Base-by-base conservation (phyloP, 257 asterid species). In the Solanum acaule region DNA sequence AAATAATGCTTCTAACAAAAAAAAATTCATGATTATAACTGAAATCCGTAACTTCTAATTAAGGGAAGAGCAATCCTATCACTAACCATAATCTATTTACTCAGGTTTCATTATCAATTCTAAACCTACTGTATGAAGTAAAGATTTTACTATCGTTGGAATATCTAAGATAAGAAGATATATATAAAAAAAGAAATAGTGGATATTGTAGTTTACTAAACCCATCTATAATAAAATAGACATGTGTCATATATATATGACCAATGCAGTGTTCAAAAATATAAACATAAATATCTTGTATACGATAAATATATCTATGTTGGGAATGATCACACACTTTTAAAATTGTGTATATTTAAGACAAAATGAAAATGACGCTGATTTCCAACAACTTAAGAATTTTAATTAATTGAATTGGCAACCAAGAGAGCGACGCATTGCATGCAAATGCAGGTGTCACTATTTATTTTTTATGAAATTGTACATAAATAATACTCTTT, bases 21-120 rank as follows among this genome's bases (percentile, higher is more conserved):
- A 29, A 29, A 29, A 29, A 29, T 29, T 29, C 1, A 10, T 15
- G 1, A 0, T 78, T 49, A 14, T 5, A 49, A 2, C 0, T 49
- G 20, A 49, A 49, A 5, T 49, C 2, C 2, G 59, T 14, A 46
- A 46, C 8, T 46, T 5, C 1, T 49, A 49, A 49, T 15, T 49
- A 49, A 49, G 22, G 1, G 0, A 5, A 0, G 2, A 4, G 8
- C 22, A 15, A 49, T 49, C 1, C 3, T 16, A 49, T 6, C 0
- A 49, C 1, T 49, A 49, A 16, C 0, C 20, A 49, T 15, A 49
- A 49, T 49, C 27, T 25, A 44, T 44, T 79, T 9, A 44, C 9
- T 14, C 56, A 11, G 1, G 46, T 72, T 16, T 73, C 68, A 6
- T 10, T 29, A 10, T 46, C 29, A 29, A 27, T 44, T 5, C 3